These are phyloP conservation scores for Nemania diffusa DNA, from an alignment of 2,329 filamentous ascomycete genomes.

Conservation along the genomic window DNA sequence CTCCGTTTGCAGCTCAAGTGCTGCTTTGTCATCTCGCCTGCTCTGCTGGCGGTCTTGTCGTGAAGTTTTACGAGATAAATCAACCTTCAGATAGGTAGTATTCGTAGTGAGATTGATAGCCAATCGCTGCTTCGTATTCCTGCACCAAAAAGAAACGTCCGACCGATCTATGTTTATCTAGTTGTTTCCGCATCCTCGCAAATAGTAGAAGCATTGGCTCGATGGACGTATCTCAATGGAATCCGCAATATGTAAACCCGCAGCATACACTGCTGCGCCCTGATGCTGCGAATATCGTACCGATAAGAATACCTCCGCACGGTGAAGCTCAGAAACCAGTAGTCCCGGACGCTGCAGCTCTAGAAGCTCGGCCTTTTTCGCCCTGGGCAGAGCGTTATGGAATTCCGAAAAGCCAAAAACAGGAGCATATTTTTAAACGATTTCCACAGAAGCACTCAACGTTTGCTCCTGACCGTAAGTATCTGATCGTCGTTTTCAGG, in stretches of 20 bases:
- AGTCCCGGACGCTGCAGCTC: not conserved
- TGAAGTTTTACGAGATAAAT: too few species aligned
- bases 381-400: slow-evolving; percentile 33
- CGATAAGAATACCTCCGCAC: not conserved
- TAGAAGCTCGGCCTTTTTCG: slow-evolving; percentile 11
- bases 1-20: too few species aligned
- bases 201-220: not conserved
- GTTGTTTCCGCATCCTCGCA: not conserved
- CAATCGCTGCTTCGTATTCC: not conserved
- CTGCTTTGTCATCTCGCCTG: too few species aligned
- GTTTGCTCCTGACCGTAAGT: slow-evolving; percentile 31
- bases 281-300: too few species aligned
- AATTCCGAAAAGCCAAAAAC: not conserved
- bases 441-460: slow-evolving; percentile 20
- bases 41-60: too few species aligned
- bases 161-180: not conserved
- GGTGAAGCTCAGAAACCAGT: not conserved
- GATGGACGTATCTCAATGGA: too few species aligned
- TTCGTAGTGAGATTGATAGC: too few species aligned
- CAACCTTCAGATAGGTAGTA: too few species aligned
- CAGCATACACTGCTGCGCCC: not conserved
- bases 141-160: not conserved
- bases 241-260: not conserved
- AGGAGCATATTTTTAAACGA: not conserved
- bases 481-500: not conserved